A percentile compares a stretch with the other conserved stretches of the same genome.
Evolutionary conservation across 192 early-diverging fungal genomes (phyloP).

Genomic region (Umbelopsis vinacea): DNA sequence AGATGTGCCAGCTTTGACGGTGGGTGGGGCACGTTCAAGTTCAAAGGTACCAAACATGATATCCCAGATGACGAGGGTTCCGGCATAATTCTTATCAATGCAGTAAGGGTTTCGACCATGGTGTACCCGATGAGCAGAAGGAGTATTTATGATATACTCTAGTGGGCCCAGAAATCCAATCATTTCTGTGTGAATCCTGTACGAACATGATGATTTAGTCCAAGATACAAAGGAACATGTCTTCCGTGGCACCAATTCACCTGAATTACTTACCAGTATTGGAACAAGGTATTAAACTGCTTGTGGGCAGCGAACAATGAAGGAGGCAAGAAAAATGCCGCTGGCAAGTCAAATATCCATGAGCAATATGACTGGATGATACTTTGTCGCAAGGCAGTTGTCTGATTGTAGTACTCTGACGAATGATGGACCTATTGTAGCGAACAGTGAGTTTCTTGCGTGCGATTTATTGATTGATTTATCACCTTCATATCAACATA

Average conservation of each 20-base stretch:
- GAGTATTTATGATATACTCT: slow-evolving; percentile 68
- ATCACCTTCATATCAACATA: slow-evolving; percentile 6
- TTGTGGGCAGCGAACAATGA: slow-evolving; percentile 56
- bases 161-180: slow-evolving; percentile 55
- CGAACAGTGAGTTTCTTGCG: neutral
- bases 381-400: slow-evolving; percentile 59
- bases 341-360: slow-evolving; percentile 58
- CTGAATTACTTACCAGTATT: slow-evolving; percentile 47
- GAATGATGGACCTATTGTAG: slow-evolving; percentile 42
- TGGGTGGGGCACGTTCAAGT: slow-evolving; percentile 45
- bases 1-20: slow-evolving; percentile 25
- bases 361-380: slow-evolving; percentile 55
- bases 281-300: slow-evolving; percentile 58
- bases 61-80: slow-evolving; percentile 67
- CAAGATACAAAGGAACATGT: neutral
- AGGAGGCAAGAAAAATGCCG: slow-evolving; percentile 58
- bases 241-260: neutral
- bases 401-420: slow-evolving; percentile 60
- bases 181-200: slow-evolving; percentile 55
- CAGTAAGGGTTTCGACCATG: slow-evolving; percentile 67
- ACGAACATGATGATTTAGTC: neutral
- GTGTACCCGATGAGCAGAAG: slow-evolving; percentile 62
- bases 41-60: slow-evolving; percentile 64
- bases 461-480: neutral
- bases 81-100: slow-evolving; percentile 69